These are phyloP conservation scores for Candida insectorum DNA, from an alignment of 805 yeast species.

Conservation along the genomic window DNA sequence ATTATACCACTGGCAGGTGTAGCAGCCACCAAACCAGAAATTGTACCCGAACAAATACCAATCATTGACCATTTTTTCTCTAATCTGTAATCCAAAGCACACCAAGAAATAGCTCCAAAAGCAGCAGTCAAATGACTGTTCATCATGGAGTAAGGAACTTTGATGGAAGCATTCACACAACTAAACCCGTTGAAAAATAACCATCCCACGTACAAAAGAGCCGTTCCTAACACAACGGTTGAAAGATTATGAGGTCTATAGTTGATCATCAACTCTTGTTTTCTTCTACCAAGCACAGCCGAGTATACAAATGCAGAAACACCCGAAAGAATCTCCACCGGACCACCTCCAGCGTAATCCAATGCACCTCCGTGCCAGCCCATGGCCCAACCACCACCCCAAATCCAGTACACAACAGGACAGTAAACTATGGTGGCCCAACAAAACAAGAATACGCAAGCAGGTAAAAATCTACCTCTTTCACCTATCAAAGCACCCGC, in stretches of 20 bases:
- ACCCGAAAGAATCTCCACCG: slow-evolving; percentile 91
- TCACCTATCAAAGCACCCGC: slow-evolving; percentile 88
- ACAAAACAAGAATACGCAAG: slow-evolving; percentile 72
- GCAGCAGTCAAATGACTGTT: slow-evolving; percentile 89
- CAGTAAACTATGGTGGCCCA: slow-evolving; percentile 93
- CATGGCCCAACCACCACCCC: slow-evolving; percentile 96
- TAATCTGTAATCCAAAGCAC: slow-evolving; percentile 80
- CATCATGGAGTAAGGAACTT: slow-evolving; percentile 86
- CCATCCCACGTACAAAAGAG: slow-evolving; percentile 93
- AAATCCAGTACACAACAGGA: slow-evolving; percentile 94
- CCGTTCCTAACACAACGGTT: slow-evolving; percentile 84
- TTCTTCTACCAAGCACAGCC: slow-evolving; percentile 76
- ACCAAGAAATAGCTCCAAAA: slow-evolving; percentile 90
- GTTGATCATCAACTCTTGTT: slow-evolving; percentile 72
- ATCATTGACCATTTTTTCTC: slow-evolving; percentile 93
- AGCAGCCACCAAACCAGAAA: slow-evolving; percentile 95
- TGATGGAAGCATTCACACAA: slow-evolving; percentile 74
- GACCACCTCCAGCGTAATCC: slow-evolving; percentile 98
- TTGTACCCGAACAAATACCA: slow-evolving; percentile 91
- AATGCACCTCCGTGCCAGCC: slow-evolving; percentile 76
- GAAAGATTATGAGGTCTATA: slow-evolving; percentile 95
- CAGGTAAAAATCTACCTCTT: slow-evolving; percentile 85
- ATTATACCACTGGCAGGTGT: slow-evolving; percentile 93
- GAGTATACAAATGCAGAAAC: slow-evolving; percentile 85
- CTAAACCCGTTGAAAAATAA: slow-evolving; percentile 92